Evolutionary conservation across 2,329 filamentous ascomycete genomes (phyloP), one percentile per base, ranked within the genome.

Genomic region (Chrysosporium keratinophilum): DNA sequence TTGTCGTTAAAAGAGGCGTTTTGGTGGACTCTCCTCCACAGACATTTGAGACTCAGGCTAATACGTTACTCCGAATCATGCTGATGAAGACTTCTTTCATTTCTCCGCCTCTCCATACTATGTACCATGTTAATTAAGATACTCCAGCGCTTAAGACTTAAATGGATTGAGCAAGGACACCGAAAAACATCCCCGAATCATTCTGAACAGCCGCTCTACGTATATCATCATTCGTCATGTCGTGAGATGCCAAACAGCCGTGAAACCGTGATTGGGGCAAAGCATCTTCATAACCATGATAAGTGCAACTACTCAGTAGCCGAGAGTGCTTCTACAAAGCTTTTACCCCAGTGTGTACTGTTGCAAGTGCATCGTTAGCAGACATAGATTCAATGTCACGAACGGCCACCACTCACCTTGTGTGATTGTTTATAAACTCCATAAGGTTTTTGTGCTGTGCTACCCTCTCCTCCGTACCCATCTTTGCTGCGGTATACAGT

Each of bases 401-500:
- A 23, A 15, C 12, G 28, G 14, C 23, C 14, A 34, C 33, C 41
- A 57, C 71, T 59, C 64, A 78, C 78, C 78, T 93, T 0, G 90
- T 96, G 72, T 95, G 94, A 71, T 90, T 90, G 71, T 89, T 87
- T 54, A 96, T 86, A 66, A 96, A 96, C 65, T 85, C 82, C 63
- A 88, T 84, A 45, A 96, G 76, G 70, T 90, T 91, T 68, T 85
- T 80, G 72, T 87, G 94, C 69, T 93, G 91, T 56, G 80, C 75
- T 60, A 83, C 81, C 46, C 88, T 82, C 71, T 90, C 84, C 67
- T 91, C 87, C 5, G 85, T 79, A 41, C 82, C 82, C 86, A 96
- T 94, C 50, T 85, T 93, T 44, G 95, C 84, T 15, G 88, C 87
- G 54, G 89, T 84, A 66, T 93, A 83, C 56, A 96, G 87, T 2